Conservation (phyloP, 495 filamentous ascomycete species). For the Achaetomiella virescens region DNA sequence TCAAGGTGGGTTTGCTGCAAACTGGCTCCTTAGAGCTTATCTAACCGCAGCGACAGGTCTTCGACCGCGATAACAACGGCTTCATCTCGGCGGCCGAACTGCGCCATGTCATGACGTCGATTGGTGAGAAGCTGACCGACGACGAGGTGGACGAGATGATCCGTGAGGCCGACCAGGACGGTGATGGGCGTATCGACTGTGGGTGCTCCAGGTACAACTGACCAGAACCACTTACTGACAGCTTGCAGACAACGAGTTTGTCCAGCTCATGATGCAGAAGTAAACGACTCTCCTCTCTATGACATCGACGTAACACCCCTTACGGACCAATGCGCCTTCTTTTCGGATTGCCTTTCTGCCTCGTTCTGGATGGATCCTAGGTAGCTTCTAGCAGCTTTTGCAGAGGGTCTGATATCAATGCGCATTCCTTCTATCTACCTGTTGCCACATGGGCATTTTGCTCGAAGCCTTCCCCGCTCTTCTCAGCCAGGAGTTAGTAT, state of each 20-base stretch:
- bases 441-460: conserved; percentile 9
- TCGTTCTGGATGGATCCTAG: conserved; percentile 21
- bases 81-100: conserved; percentile 98
- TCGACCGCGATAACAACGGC: conserved; percentile 98
- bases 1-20: conserved; percentile 35
- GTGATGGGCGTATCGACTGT: conserved; percentile 96
- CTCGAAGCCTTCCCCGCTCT: conserved; percentile 5
- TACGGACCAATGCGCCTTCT: conserved; percentile 13
- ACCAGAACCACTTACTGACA: conserved; percentile 29
- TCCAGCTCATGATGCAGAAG: conserved; percentile 99
- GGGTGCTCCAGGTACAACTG: conserved; percentile 18
- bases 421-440: conserved; percentile 10
- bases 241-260: conserved; percentile 91
- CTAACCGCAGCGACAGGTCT: conserved; percentile 57
- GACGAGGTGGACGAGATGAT: conserved; percentile 99
- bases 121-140: conserved; percentile 98
- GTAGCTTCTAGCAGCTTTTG: conserved; percentile 13
- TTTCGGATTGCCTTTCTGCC: conserved; percentile 21
- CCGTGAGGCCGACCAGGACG: conserved; percentile 97
- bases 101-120: conserved; percentile 98
- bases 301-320: conserved; percentile 7
- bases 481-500: not conserved
- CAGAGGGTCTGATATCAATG: conserved; percentile 14
- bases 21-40: not conserved
- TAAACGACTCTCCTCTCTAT: conserved; percentile 39